Evolutionary conservation across 2,329 filamentous ascomycete genomes (phyloP).

Genomic region (Cordyceps cicadae): DNA sequence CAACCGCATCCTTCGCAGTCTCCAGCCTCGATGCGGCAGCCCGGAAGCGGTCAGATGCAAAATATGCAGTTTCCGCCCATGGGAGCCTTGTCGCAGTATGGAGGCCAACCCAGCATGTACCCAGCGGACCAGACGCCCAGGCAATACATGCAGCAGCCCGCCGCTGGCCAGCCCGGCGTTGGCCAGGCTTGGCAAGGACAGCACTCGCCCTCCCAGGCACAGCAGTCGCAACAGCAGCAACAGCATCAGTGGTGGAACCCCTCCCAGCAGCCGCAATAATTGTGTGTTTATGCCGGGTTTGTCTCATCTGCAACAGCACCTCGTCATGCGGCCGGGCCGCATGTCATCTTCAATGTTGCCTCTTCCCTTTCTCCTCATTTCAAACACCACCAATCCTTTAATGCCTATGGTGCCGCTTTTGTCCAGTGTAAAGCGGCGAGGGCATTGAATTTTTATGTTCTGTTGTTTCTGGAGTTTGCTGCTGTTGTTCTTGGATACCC

Average conservation of each 20-base stretch:
- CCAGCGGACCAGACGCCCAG: slow-evolving; percentile 54
- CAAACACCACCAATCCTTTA: not conserved
- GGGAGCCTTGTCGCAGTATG: slow-evolving; percentile 48
- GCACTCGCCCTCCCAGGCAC: slow-evolving; percentile 45
- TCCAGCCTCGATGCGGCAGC: slow-evolving; percentile 51
- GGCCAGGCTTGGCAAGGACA: slow-evolving; percentile 51
- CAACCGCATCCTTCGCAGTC: slow-evolving; percentile 45
- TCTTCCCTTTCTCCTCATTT: not conserved
- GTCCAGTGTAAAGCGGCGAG: not conserved
- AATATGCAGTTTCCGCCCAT: slow-evolving; percentile 56
- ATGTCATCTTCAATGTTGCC: not conserved
- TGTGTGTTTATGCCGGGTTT: not conserved
- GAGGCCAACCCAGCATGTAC: slow-evolving; percentile 50
- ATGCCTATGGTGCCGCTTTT: not conserved
- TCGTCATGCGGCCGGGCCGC: not conserved
- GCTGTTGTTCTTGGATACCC: slow-evolving; percentile 27
- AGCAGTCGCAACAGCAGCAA: slow-evolving; percentile 7
- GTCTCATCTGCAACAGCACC: not conserved
- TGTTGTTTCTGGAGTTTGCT: slow-evolving; percentile 20
- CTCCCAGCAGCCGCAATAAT: slow-evolving; percentile 13
- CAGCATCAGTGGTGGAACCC: slow-evolving; percentile 13
- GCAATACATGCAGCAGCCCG: slow-evolving; percentile 58
- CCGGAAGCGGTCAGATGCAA: slow-evolving; percentile 46
- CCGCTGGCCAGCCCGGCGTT: slow-evolving; percentile 34
- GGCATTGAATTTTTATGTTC: not conserved